Base-by-base conservation (phyloP, 176 grass and related monocot genomes). In the Avena eriantha region DNA sequence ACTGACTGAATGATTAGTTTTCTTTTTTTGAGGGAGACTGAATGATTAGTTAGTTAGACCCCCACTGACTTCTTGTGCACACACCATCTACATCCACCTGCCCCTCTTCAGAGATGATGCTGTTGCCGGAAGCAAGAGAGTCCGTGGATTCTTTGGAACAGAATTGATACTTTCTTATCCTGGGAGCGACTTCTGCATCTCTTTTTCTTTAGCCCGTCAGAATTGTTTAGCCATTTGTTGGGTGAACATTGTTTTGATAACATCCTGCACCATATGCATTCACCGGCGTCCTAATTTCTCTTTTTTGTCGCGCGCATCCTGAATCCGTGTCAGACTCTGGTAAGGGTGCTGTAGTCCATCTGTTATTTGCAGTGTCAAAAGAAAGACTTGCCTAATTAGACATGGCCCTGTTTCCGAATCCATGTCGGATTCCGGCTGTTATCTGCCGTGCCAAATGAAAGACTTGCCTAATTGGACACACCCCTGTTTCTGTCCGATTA, bases 81-180 rank as follows among this genome's bases (percentile, higher is more conserved):
- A 33, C 35, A 13, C 35, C 18, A 71, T 72, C 10, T 14, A 46
- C 9, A 43, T 46, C 39, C 39, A 4, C 10, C 8, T 19, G 21
- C 63, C 63, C 12, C 13, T 16, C 13, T 66, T 33, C 4, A 66
- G 24, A 31, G 19, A 4, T 5, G 53, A 71, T 49, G 78, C 7
- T 71, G 65, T 71, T 71, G 22, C 15, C 0, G 7, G 14, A 68
- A 89, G 17, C n/a, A 80, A 64, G 61, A 47, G 17, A 8, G 5
- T 3, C 55, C 16, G 46, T 77, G 26, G 17, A 19, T 26, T 69
- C 43, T 48, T 49, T 41, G 39, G 71, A 76, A 59, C 70, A 69
- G 21, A 76, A 24, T 73, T 46, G 13, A 34, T 61, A 22, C 86
- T 26, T 83, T 78, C 77, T 78, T 51, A 60, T 50, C 10, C 19